Evolutionary conservation across 371 early-diverging fungal species (phyloP).

Genomic region (Lichtheimia hyalospora): DNA sequence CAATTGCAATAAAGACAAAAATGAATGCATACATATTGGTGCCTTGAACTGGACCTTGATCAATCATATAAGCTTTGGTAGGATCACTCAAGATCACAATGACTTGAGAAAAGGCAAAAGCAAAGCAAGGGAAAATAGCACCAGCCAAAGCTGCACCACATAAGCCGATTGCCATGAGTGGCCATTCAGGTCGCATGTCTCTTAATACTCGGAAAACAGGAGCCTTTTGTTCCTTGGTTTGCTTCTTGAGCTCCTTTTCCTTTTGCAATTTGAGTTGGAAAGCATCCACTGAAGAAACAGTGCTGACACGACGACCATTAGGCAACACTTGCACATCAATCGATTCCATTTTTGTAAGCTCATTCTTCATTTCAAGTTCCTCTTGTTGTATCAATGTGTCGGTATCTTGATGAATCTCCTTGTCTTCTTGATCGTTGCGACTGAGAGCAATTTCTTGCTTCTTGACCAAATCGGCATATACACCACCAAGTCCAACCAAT

Average conservation of each 20-base stretch:
- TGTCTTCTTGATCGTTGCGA: not conserved
- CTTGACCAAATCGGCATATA: conserved; percentile 57
- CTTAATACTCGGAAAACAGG: conserved; percentile 42
- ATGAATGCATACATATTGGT: conserved; percentile 77
- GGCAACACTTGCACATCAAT: not conserved
- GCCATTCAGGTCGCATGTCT: conserved; percentile 43
- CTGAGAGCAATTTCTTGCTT: conserved; percentile 50
- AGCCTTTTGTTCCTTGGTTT: conserved; percentile 44
- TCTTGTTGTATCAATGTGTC: conserved; percentile 6
- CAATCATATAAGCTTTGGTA: not conserved
- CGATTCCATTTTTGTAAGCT: conserved; percentile 4
- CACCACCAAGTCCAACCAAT: conserved; percentile 51
- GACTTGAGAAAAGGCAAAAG: conserved; percentile 45
- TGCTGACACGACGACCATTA: conserved; percentile 14
- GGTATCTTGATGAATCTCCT: conserved; percentile 13
- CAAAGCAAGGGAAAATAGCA: conserved; percentile 54
- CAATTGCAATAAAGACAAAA: conserved; percentile 67
- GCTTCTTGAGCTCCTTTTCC: conserved; percentile 44
- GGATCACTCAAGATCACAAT: conserved; percentile 25
- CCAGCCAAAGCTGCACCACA: conserved; percentile 59
- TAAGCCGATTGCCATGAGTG: conserved; percentile 36
- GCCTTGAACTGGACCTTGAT: conserved; percentile 43
- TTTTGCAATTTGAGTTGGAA: conserved; percentile 47
- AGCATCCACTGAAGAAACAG: conserved; percentile 38
- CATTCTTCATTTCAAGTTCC: conserved; percentile 6